A percentile compares a stretch with the other conserved stretches of the same genome.
Evolutionary conservation across 2,329 filamentous ascomycete genomes (phyloP).

Genomic region (Penicillium sp.): DNA sequence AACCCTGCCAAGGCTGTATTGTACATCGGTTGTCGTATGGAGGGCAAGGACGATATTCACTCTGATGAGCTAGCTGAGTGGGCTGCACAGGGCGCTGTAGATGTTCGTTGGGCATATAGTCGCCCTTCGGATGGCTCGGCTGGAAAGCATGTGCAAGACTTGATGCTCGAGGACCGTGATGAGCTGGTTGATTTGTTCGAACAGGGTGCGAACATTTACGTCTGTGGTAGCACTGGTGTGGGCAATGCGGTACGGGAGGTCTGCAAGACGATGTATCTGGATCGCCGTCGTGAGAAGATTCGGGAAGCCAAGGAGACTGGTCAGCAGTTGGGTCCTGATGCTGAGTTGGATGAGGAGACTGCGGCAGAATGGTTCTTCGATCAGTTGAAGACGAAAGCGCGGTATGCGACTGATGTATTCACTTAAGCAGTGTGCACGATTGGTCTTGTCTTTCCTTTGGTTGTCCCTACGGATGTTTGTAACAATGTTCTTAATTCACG

Average conservation of each 20-base stretch:
- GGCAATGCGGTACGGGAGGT: conserved; percentile 54
- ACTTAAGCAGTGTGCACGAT: conserved; percentile 19
- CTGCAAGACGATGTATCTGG: conserved; percentile 41
- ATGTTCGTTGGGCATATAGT: conserved; percentile 65
- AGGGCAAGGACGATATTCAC: conserved; percentile 43
- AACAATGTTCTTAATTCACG: not conserved
- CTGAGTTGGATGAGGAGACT: conserved; percentile 30
- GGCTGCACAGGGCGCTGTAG: conserved; percentile 63
- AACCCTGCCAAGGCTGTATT: conserved; percentile 40
- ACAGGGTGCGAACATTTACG: conserved; percentile 60
- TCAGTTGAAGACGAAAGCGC: conserved; percentile 49
- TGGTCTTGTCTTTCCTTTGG: not conserved
- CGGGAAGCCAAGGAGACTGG: conserved; percentile 38
- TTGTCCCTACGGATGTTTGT: not conserved
- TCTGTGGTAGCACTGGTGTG: conserved; percentile 64
- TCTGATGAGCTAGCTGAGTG: conserved; percentile 54
- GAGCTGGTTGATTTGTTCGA: conserved; percentile 53
- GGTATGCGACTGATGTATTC: conserved; percentile 66
- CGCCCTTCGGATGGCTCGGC: conserved; percentile 50
- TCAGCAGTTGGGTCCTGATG: conserved; percentile 37
- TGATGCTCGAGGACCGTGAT: conserved; percentile 52
- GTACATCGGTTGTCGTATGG: conserved; percentile 42
- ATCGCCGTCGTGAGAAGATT: conserved; percentile 36
- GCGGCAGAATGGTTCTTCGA: conserved; percentile 38
- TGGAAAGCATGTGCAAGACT: conserved; percentile 59